Conservation (phyloP, 441 rosid genomes). For the Populus hybrid region DNA sequence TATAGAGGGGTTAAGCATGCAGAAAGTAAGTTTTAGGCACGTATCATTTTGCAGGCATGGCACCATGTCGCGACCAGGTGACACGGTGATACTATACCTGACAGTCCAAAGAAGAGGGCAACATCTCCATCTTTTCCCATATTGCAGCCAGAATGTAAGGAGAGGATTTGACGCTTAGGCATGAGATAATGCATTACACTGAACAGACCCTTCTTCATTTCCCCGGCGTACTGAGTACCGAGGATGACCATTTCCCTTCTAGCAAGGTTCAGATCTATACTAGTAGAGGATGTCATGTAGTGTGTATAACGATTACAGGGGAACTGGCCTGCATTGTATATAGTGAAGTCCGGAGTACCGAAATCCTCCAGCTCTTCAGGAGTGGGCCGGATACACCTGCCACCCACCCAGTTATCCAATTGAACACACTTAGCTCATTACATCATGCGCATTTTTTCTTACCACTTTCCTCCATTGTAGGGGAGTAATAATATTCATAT, state of each 20-base stretch:
- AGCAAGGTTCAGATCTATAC: slow-evolving; percentile 90
- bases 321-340: slow-evolving; percentile 98
- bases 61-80: slow-evolving; percentile 25
- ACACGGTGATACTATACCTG: slow-evolving; percentile 73
- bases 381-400: slow-evolving; percentile 99
- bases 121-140: slow-evolving; percentile 99
- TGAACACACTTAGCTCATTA: slow-evolving; percentile 35
- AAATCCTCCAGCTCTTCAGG: slow-evolving; percentile 97
- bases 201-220: slow-evolving; percentile 99
- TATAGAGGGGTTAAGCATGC: neutral
- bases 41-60: slow-evolving; percentile 29
- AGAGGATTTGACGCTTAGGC: slow-evolving; percentile 97
- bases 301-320: slow-evolving; percentile 99
- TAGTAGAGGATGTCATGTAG: slow-evolving; percentile 98
- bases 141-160: slow-evolving; percentile 98
- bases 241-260: slow-evolving; percentile 99
- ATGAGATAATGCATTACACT: slow-evolving; percentile 99
- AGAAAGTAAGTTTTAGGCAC: slow-evolving; percentile 24
- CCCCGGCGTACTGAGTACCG: slow-evolving; percentile 99
- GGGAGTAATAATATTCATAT: slow-evolving; percentile 20
- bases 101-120: slow-evolving; percentile 98
- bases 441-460: slow-evolving; percentile 23
- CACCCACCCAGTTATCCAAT: slow-evolving; percentile 55
- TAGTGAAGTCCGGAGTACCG: slow-evolving; percentile 98
- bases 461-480: slow-evolving; percentile 22